Base-by-base conservation (phyloP, 2,329 filamentous ascomycete species). In the Grosmannia serpens region DNA sequence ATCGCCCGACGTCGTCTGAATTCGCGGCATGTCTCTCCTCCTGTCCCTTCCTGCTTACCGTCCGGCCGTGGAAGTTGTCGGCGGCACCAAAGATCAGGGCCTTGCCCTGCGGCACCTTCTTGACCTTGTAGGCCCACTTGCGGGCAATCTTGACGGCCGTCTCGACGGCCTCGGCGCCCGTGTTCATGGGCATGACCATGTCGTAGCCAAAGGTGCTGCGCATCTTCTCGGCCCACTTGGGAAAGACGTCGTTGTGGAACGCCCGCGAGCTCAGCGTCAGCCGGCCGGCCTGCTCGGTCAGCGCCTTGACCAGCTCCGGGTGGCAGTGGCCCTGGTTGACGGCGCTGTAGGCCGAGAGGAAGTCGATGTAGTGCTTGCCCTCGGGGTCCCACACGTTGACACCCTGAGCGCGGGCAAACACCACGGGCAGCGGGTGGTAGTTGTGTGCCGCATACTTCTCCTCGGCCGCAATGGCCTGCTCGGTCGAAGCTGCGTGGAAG, bases 301-400 rank as follows among this genome's bases (percentile, higher is more conserved):
- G 78, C 17, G 91, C 88, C 73, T 92, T 91, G 70, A 99, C 85
- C 59, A 97, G 85, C 76, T 95, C 91, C 6, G 94, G 94, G 75
- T 99, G 92, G 75, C 92, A 97, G 74, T 99, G 92, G 63, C 92
- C 92, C 75, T 97, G 92, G 78, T 97, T 97, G 70, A 97, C 91
- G 62, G 94, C 94, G 66, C 89, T 95, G 80, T 99, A 99, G 64
- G 94, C 94, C 53, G 92, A 97, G 64, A 99, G 84, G 76, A 96
- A 99, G 76, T 99, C 94, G 67, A 97, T 85, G 74, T 99, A 97
- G 72, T 96, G 86, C 67, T 86, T 88, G 69, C 89, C 91, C 77
- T 99, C 94, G 22, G 94, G 94, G 70, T 99, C 94, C 92, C 94
- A 99, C 60, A 97, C 94, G 61, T 88, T 86, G 69, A 87, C 87